Conservation (phyloP, 2,329 filamentous ascomycete genomes). For the Hirsutella rhossiliensis region DNA sequence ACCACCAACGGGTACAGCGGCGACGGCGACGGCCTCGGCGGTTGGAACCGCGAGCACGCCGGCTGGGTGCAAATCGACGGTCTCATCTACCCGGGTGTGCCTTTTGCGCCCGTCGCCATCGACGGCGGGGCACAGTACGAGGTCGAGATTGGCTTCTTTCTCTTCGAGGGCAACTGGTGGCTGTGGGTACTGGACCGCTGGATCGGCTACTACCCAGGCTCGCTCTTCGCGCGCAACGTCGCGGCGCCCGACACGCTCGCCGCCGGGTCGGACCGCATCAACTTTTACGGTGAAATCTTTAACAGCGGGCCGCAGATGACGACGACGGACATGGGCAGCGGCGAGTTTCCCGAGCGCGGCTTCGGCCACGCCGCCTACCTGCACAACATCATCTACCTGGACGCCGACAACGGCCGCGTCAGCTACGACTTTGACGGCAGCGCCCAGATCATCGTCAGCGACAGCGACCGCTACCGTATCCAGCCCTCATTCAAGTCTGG, state of each 20-base stretch:
- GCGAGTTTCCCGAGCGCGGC: slow-evolving; percentile 9
- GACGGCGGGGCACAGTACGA: slow-evolving; percentile 7
- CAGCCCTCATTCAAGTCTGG: slow-evolving; percentile 6
- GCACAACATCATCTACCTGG: slow-evolving; percentile 7
- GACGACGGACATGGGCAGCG: slow-evolving; percentile 11
- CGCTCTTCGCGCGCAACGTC: slow-evolving; percentile 5
- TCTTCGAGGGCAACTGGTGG: slow-evolving; percentile 10
- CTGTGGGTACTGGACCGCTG: slow-evolving; percentile 5
- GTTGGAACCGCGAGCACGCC: slow-evolving; percentile 8
- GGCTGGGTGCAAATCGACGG: slow-evolving; percentile 10
- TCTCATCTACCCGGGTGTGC: slow-evolving; percentile 8
- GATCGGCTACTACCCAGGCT: slow-evolving; percentile 10
- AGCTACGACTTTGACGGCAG: slow-evolving; percentile 4
- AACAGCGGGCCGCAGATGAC: slow-evolving; percentile 8
- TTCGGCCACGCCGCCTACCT: slow-evolving; percentile 8
- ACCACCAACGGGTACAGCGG: slow-evolving; percentile 8
- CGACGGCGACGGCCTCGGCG: slow-evolving; percentile 6
- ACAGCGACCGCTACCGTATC: slow-evolving; percentile 6
- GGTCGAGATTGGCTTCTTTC: slow-evolving; percentile 5
- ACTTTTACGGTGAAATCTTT: slow-evolving; percentile 10
- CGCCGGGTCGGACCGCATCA: slow-evolving; percentile 4
- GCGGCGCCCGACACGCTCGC: slow-evolving; percentile 4
- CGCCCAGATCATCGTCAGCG: slow-evolving; percentile 3
- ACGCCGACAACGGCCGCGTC: not conserved
- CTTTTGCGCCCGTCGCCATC: slow-evolving; percentile 5